Evolutionary conservation across 208 protist species (phyloP).

Genomic region (Herpetomonas samuelpessoai): DNA sequence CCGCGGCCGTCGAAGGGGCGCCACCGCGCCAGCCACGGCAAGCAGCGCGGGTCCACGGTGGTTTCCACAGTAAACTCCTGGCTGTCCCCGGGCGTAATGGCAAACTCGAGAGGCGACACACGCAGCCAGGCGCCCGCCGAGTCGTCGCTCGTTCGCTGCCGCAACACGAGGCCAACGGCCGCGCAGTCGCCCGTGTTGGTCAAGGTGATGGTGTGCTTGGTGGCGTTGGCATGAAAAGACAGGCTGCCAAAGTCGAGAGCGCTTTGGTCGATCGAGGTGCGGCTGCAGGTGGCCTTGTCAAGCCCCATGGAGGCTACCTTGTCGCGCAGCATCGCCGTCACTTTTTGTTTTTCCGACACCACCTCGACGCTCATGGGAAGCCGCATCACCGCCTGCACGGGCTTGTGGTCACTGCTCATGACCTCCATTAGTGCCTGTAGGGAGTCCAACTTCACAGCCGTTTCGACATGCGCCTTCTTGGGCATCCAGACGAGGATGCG

Average conservation of each 20-base stretch:
- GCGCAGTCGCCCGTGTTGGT: slow-evolving; percentile 73
- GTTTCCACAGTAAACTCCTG: slow-evolving; percentile 59
- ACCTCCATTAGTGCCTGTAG: slow-evolving; percentile 51
- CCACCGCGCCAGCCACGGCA: slow-evolving; percentile 66
- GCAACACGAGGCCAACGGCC: slow-evolving; percentile 59
- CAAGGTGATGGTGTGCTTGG: slow-evolving; percentile 33
- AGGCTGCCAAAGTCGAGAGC: slow-evolving; percentile 61
- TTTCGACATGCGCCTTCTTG: slow-evolving; percentile 30
- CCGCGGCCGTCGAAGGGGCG: slow-evolving; percentile 56
- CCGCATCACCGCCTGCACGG: slow-evolving; percentile 58
- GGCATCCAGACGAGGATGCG: slow-evolving; percentile 72
- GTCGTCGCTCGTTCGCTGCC: slow-evolving; percentile 36
- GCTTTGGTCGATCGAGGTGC: slow-evolving; percentile 28
- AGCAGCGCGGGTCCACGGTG: slow-evolving; percentile 49
- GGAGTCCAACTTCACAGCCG: slow-evolving; percentile 36
- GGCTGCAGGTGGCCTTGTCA: slow-evolving; percentile 38
- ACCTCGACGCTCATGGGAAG: slow-evolving; percentile 72
- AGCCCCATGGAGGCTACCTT: slow-evolving; percentile 41
- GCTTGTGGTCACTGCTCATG: slow-evolving; percentile 82
- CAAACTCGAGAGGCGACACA: slow-evolving; percentile 50
- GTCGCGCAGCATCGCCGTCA: slow-evolving; percentile 44
- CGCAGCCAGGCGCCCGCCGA: slow-evolving; percentile 72
- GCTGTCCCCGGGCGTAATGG: slow-evolving; percentile 65
- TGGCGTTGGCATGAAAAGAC: slow-evolving; percentile 51
- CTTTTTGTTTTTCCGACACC: slow-evolving; percentile 37